Evolutionary conservation across 78 protist species (phyloP), one percentile per base, ranked within the genome.

Genomic region (Dictyostelium discoideum): DNA sequence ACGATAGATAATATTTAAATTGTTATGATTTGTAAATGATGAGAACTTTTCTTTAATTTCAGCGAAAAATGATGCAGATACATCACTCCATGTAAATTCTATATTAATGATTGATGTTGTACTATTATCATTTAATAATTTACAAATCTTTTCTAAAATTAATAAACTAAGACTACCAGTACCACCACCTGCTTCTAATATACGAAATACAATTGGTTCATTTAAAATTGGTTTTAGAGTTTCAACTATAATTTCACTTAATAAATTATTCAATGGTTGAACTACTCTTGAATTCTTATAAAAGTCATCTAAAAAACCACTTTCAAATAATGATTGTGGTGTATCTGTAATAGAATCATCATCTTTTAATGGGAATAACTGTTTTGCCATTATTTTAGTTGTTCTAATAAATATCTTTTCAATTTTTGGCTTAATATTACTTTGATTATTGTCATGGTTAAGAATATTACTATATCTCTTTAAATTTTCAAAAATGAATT

Each of bases 161-260:
- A 44, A 44, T 18, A 26, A 18, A 40, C 60, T 44, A 18, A 79
- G 37, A 18, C 26, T 16, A 44, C 85, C 85, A 20, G 26, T 24
- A 44, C 85, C 85, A 44, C 85, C 65, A 7, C 85, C 85, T 20
- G 50, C 37, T 24, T 79, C 85, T 44, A 79, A 46, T 20, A 79
- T 79, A 40, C 85, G n/a, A 79, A 79, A 22, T 44, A 79, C 85
- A 5, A 37, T 11, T 46, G 39, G 32, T 24, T 79, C 3, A 13
- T n/a, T 44, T 22, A 44, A 16, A 24, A 32, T 39, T 50, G 54
- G 85, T 79, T 39, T n/a, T 0, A 79, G 18, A 14, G 67, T 16
- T 22, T 79, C 29, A 6, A 13, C 7, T 40, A 79, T 39, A 79
- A 44, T 79, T 24, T 79, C 44, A 48, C 63, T 16, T 10, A 44